phyloP scores from a whole-genome alignment of 305 asterid species.

The Withania somnifera region DNA sequence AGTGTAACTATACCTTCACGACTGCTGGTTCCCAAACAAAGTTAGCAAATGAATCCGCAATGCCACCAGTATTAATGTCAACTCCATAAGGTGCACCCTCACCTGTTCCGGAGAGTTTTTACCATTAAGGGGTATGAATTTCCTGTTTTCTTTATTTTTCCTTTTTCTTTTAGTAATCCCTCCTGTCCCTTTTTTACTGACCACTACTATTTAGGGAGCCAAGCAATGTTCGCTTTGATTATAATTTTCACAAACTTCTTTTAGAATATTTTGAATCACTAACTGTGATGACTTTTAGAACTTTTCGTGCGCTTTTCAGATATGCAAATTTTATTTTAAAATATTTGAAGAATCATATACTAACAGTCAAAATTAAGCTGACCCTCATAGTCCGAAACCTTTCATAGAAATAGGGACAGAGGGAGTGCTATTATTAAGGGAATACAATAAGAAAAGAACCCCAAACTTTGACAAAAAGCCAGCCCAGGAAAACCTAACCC shows the following conservation, averaged over 20 bases:
- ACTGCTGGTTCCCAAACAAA: conserved; percentile 98
- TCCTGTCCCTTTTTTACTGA: neutral
- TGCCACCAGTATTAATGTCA: conserved; percentile 92
- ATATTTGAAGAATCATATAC: neutral
- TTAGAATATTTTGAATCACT: neutral
- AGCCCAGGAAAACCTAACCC: neutral
- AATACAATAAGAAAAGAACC: neutral
- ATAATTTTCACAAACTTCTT: neutral
- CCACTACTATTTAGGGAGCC: neutral
- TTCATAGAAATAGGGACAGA: neutral
- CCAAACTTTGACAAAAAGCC: neutral
- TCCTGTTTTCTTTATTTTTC: neutral
- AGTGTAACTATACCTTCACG: conserved; percentile 47
- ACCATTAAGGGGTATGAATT: neutral
- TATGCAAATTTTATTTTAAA: neutral
- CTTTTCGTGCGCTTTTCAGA: neutral
- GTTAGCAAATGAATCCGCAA: conserved; percentile 83
- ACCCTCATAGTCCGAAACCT: neutral
- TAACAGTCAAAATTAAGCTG: neutral
- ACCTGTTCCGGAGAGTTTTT: conserved; percentile 35
- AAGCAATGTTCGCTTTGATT: neutral
- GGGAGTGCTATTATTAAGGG: neutral
- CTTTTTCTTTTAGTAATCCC: neutral
- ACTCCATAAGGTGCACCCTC: conserved; percentile 95
- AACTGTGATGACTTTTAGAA: neutral